Conservation (phyloP, 176 grass and related monocot species). For the Alopecurus myosuroides region DNA sequence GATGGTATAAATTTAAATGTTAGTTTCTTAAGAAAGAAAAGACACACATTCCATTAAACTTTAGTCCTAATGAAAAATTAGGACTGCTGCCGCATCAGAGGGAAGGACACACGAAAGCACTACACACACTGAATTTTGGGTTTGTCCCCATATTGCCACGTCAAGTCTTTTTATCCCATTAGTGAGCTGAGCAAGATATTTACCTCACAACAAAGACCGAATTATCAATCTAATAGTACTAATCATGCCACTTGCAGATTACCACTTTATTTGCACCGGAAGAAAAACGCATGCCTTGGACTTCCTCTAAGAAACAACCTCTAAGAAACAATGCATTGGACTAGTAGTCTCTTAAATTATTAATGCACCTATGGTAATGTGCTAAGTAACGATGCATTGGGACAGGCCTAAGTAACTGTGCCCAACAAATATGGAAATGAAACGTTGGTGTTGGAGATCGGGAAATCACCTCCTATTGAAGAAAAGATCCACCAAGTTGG, state of each 20-base stretch:
- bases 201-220: neutral
- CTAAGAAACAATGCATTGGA: too few relatives aligned
- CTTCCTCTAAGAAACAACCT: too few relatives aligned
- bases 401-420: neutral
- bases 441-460: neutral
- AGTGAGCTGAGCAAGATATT: neutral
- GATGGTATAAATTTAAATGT: too few relatives aligned
- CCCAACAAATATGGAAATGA: neutral
- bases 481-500: slow-evolving; percentile 64
- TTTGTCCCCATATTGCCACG: neutral
- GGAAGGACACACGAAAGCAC: neutral
- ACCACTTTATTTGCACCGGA: neutral
- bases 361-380: too few relatives aligned
- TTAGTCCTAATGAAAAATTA: too few relatives aligned
- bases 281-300: too few relatives aligned
- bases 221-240: neutral
- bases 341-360: too few relatives aligned
- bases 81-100: too few relatives aligned
- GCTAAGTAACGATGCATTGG: too few relatives aligned
- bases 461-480: slow-evolving; percentile 60
- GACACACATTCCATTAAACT: too few relatives aligned
- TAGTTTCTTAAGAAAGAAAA: too few relatives aligned
- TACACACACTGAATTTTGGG: neutral
- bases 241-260: neutral
- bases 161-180: neutral